Base-by-base conservation (phyloP, 139 green algal genomes). In the Astrephomene gubernaculifera region DNA sequence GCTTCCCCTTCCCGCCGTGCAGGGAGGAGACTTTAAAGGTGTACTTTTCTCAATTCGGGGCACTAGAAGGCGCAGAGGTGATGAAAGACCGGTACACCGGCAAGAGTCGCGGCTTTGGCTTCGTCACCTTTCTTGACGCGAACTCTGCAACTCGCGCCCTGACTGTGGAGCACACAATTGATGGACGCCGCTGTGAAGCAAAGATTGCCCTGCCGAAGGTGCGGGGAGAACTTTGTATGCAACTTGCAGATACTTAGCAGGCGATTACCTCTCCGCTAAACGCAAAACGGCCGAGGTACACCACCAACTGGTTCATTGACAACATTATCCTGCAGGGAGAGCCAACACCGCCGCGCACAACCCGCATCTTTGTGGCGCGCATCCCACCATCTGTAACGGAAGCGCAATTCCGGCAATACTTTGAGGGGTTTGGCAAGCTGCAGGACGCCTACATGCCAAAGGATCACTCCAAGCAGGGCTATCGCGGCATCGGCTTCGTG, bases 371-470 rank as follows among this genome's bases (percentile, higher is more conserved):
- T 92, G 94, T 98, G 1, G 96, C 95, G 0, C 91, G 96, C 63
- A 96, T 98, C 72, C 96, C 95, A 0, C 87, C 92, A 6, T 90
- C 89, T 0, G 95, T 98, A 0, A 92, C 89, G 4, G 95, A 98
- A 52, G 75, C 75, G 0, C 87, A 96, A 84, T 97, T 98, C 83
- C 75, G 94, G 8, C 61, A 82, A n/a, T 96, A 98, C 89, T 98
- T 97, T 89, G 95, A 97, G 87, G 87, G 87, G 45, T 98, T 94
- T 87, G 96, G 96, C 21, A 86, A 87, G 39, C 90, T 97, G 71
- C 91, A 96, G 82, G 95, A 98, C 69, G 95, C 94, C 14, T 98
- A 98, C 93, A 97, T 98, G 94, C 96, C 96, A 4, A 94, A 92
- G 72, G 95, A 98, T 78, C 90, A 95, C 52, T 90, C 87, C 67